These are phyloP conservation scores for Tylopilus sp. DNA, from an alignment of 768 basidiomycete species.

Conservation along the genomic window DNA sequence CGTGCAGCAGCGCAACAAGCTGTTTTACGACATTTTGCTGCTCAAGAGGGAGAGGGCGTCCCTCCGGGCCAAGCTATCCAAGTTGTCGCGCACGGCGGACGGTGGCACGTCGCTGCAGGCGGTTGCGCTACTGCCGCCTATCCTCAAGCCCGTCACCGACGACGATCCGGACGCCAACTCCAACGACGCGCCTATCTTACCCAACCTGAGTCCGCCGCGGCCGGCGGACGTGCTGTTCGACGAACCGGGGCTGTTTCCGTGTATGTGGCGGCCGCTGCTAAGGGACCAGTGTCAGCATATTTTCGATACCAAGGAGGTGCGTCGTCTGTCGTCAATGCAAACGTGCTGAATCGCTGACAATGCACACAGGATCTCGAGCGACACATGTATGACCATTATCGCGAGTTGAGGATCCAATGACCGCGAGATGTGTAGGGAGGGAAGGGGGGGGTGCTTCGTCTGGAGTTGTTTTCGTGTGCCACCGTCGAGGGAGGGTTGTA, in stretches of 20 bases:
- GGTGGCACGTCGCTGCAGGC: background rate
- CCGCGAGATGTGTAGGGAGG: fast-evolving
- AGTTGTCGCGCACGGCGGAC: background rate
- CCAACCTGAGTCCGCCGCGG: background rate
- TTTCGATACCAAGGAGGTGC: conserved; percentile 32
- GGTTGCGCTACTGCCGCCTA: background rate
- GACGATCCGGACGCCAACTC: conserved; percentile 19
- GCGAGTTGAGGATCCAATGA: conserved; percentile 5
- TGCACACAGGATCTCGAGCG: conserved; percentile 21
- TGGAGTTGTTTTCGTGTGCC: too few relatives aligned
- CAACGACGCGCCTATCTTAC: conserved; percentile 13
- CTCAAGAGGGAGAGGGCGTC: conserved; percentile 22
- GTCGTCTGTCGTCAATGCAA: background rate
- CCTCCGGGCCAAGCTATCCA: conserved; percentile 15
- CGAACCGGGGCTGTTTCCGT: conserved; percentile 22
- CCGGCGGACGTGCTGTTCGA: conserved; percentile 12
- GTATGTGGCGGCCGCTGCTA: conserved; percentile 28
- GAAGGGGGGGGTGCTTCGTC: background rate
- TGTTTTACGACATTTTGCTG: conserved; percentile 14
- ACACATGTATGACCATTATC: conserved; percentile 22
- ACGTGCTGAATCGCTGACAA: background rate
- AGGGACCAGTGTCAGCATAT: conserved; percentile 25
- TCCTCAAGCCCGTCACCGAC: background rate
- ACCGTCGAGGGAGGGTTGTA: too few relatives aligned
- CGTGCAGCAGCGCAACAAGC: conserved; percentile 21